phyloP scores from a whole-genome alignment of 2,329 filamentous ascomycete species.

The Setomelanomma holmii region DNA sequence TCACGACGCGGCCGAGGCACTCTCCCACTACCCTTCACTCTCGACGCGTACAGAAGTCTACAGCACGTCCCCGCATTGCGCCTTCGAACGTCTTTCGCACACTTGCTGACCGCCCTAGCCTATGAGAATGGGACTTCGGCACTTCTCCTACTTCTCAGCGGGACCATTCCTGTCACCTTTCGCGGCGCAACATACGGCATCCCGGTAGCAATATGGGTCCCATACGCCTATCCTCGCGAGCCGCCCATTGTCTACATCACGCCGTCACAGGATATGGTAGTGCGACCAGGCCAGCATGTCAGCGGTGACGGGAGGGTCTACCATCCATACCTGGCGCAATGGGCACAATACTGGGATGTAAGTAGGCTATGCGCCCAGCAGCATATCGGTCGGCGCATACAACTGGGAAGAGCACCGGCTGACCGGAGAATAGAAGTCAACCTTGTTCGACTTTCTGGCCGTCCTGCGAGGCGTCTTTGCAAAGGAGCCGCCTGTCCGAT shows the following conservation, averaged over 20 bases:
- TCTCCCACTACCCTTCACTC: conserved; percentile 80
- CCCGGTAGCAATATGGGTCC: conserved; percentile 90
- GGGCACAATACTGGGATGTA: conserved; percentile 90
- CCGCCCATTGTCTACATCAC: conserved; percentile 88
- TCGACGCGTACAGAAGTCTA: conserved; percentile 92
- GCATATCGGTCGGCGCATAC: not conserved
- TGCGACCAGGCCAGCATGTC: conserved; percentile 93
- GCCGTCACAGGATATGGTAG: conserved; percentile 85
- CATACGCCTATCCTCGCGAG: conserved; percentile 86
- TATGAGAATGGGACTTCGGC: conserved; percentile 88
- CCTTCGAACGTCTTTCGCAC: not conserved
- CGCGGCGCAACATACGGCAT: conserved; percentile 89
- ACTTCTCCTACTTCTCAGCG: conserved; percentile 83
- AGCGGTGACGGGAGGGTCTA: conserved; percentile 92
- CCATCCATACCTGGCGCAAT: conserved; percentile 92
- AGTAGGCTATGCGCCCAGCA: conserved; percentile 49
- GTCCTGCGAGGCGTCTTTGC: conserved; percentile 88
- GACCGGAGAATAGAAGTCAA: conserved; percentile 70
- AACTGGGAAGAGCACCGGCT: conserved; percentile 5
- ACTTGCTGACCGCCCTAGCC: conserved; percentile 60
- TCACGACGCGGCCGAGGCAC: conserved; percentile 83
- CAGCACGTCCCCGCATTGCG: conserved; percentile 64
- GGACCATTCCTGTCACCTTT: conserved; percentile 90
- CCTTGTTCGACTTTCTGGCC: conserved; percentile 79
- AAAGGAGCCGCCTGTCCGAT: conserved; percentile 90